Percentiles rank a stretch among this genome's conserved stretches.
These are phyloP conservation scores for Penicillium herquei DNA, from an alignment of 495 filamentous ascomycete species.

Conservation along the genomic window DNA sequence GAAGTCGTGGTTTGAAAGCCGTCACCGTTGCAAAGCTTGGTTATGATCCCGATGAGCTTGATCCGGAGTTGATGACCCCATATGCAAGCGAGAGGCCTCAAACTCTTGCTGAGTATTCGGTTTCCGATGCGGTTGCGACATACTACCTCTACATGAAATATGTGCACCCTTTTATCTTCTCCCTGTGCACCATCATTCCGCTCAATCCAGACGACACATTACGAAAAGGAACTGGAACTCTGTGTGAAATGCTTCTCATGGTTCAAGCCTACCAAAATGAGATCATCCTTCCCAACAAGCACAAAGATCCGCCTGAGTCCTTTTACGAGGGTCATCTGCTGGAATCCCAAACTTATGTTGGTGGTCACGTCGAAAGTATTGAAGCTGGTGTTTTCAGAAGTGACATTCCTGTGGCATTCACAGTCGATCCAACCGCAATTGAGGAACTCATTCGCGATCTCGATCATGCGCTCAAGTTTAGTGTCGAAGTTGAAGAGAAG, in stretches of 20 bases:
- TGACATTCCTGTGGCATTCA: constrained; percentile 93
- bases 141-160: constrained; percentile 99
- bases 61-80: constrained; percentile 95
- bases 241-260: constrained; percentile 99
- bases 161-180: constrained; percentile 98
- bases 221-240: constrained; percentile 92
- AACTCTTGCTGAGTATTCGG: constrained; percentile 93
- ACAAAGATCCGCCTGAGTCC: constrained; percentile 81
- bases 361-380: constrained; percentile 98
- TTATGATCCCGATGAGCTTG: constrained; percentile 97
- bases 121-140: constrained; percentile 97
- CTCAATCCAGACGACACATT: constrained; percentile 89
- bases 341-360: constrained; percentile 96
- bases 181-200: constrained; percentile 93
- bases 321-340: constrained; percentile 97
- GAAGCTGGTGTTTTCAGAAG: constrained; percentile 96
- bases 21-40: constrained; percentile 97
- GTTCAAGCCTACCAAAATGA: constrained; percentile 92
- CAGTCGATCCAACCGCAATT: constrained; percentile 78
- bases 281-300: constrained; percentile 95
- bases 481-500: constrained; percentile 90
- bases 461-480: constrained; percentile 88
- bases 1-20: constrained; percentile 94
- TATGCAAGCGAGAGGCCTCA: constrained; percentile 92
- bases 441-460: constrained; percentile 86